Conservation (phyloP, 306 rosid genomes). For the Glycine tomentella region DNA sequence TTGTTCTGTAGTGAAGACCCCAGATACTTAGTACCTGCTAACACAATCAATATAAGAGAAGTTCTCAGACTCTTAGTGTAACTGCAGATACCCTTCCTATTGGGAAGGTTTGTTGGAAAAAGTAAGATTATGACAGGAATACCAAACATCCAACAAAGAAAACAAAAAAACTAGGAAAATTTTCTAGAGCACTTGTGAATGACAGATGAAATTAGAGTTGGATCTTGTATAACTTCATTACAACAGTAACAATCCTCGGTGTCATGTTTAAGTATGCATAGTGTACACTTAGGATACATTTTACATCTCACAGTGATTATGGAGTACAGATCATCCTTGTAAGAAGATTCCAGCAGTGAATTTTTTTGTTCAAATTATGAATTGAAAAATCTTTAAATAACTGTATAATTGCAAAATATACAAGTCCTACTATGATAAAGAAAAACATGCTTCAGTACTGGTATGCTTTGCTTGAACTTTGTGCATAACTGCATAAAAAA, state of each 20-base stretch:
- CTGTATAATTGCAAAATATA: constrained; percentile 13
- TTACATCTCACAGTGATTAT: constrained; percentile 4
- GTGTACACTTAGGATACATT: constrained; percentile 13
- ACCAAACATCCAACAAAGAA: constrained; percentile 11
- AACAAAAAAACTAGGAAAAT: background rate
- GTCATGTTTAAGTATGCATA: background rate
- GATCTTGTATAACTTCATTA: constrained; percentile 26
- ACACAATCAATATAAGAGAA: constrained; percentile 39
- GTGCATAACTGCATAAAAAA: constrained; percentile 38
- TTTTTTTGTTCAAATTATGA: constrained; percentile 23
- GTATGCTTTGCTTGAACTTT: constrained; percentile 40
- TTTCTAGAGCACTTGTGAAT: constrained; percentile 6
- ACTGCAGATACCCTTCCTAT: background rate
- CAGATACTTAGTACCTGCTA: constrained; percentile 54
- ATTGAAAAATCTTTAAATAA: constrained; percentile 31
- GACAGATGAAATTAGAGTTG: background rate
- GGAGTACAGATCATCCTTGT: constrained; percentile 1
- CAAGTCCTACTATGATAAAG: constrained; percentile 34
- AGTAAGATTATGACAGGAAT: background rate
- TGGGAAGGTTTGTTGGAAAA: background rate
- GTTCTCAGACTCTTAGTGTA: constrained; percentile 1
- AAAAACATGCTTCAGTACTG: constrained; percentile 26
- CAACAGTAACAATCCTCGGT: background rate
- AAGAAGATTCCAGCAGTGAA: constrained; percentile 24
- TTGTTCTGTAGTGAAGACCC: constrained; percentile 57